Conservation (phyloP, 805 yeast species). For the Pichia cabralensis region DNA sequence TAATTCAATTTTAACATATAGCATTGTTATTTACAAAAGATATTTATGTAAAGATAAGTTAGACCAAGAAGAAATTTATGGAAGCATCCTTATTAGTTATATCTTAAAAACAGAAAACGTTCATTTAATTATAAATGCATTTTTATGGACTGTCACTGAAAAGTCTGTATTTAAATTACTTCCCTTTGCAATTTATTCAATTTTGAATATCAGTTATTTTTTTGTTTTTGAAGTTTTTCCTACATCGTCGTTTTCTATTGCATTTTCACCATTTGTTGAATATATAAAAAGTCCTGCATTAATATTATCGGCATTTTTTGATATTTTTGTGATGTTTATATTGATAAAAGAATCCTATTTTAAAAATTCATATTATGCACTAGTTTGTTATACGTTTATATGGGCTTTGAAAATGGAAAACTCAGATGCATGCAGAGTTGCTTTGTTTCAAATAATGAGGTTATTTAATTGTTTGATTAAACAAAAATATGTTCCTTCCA, state of each 20-base stretch:
- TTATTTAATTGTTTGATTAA: constrained; percentile 13
- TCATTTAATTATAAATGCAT: constrained; percentile 28
- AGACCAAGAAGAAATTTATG: not conserved
- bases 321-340: constrained; percentile 24
- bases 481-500: not conserved
- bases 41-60: constrained; percentile 12
- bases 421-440: constrained; percentile 26
- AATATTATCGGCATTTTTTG: constrained; percentile 29
- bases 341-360: constrained; percentile 22
- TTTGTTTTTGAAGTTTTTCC: constrained; percentile 27
- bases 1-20: constrained; percentile 22
- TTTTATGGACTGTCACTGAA: constrained; percentile 30
- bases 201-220: constrained; percentile 28
- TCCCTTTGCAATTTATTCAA: constrained; percentile 33
- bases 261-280: constrained; percentile 28
- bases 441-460: constrained; percentile 17
- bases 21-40: constrained; percentile 22
- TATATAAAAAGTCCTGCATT: constrained; percentile 30
- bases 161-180: constrained; percentile 26
- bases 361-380: constrained; percentile 21
- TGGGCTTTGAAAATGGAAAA: constrained; percentile 32
- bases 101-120: constrained; percentile 32
- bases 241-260: constrained; percentile 21
- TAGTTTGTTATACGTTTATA: constrained; percentile 26
- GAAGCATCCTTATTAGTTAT: constrained; percentile 23